Percentiles rank a stretch among this genome's conserved stretches.
Conservation (phyloP, 2,329 filamentous ascomycete genomes). For the Epichloe typhina region DNA sequence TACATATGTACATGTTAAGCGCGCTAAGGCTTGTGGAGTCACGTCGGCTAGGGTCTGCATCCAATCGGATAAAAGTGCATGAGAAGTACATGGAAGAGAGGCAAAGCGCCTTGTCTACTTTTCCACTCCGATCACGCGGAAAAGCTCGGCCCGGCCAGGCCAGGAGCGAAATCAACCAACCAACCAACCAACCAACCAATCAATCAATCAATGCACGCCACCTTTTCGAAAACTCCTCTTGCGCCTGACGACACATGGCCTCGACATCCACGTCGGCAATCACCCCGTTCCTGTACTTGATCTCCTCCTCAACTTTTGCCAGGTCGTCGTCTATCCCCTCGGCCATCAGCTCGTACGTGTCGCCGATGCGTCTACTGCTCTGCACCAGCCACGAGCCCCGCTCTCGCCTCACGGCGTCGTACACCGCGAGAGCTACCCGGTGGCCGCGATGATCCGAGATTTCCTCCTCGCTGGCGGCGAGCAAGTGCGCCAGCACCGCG, state of each 20-base stretch:
- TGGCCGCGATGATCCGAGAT: neutral
- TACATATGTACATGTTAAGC: too few relatives aligned
- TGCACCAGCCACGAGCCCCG: slow-evolving; percentile 4
- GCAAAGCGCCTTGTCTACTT: too few relatives aligned
- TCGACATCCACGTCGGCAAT: slow-evolving; percentile 4
- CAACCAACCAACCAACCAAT: neutral
- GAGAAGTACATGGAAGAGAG: too few relatives aligned
- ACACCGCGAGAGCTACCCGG: neutral
- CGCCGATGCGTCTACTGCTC: slow-evolving; percentile 5
- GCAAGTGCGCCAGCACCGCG: slow-evolving; percentile 3
- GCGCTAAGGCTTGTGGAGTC: too few relatives aligned
- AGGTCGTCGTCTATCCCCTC: slow-evolving; percentile 5
- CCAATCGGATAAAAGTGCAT: too few relatives aligned
- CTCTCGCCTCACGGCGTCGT: neutral
- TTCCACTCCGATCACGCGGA: too few relatives aligned
- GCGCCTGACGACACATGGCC: slow-evolving; percentile 1
- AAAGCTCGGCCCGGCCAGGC: too few relatives aligned
- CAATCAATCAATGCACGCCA: neutral
- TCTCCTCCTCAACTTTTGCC: slow-evolving; percentile 5
- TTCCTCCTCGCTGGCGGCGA: neutral
- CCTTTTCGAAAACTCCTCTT: neutral
- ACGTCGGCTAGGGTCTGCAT: too few relatives aligned
- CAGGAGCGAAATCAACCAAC: too few relatives aligned
- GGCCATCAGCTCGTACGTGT: slow-evolving; percentile 8
- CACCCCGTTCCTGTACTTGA: slow-evolving; percentile 1